A percentile compares a stretch with the other conserved stretches of the same genome.
These are phyloP conservation scores for Arachis stenosperma DNA, from an alignment of 306 rosid species.

Conservation along the genomic window DNA sequence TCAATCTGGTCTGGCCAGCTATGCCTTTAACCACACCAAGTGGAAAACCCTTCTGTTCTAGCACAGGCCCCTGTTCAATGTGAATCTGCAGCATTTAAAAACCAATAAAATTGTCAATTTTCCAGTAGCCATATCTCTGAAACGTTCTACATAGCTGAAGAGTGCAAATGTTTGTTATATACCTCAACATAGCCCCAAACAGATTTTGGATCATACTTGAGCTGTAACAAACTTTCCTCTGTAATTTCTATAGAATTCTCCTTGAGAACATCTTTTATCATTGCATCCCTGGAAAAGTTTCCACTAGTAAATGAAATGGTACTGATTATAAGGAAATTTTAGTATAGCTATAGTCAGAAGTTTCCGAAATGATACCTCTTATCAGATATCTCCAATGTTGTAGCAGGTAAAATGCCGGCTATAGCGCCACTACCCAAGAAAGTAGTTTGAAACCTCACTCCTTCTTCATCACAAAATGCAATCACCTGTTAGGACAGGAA, in stretches of 20 bases:
- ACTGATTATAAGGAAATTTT: conserved; percentile 9
- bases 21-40: conserved; percentile 93
- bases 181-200: conserved; percentile 97
- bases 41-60: conserved; percentile 83
- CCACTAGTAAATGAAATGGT: conserved; percentile 23
- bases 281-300: conserved; percentile 58
- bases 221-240: conserved; percentile 63
- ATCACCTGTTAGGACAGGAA: conserved; percentile 57
- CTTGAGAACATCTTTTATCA: conserved; percentile 65
- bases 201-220: conserved; percentile 82
- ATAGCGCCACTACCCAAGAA: conserved; percentile 92
- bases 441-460: conserved; percentile 94
- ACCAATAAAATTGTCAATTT: conserved; percentile 5
- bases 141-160: conserved; percentile 6
- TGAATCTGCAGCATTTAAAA: conserved; percentile 64
- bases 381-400: conserved; percentile 68
- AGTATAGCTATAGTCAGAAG: conserved; percentile 14
- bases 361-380: conserved; percentile 63
- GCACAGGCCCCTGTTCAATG: conserved; percentile 94
- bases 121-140: conserved; percentile 14
- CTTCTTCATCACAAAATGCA: conserved; percentile 97
- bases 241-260: conserved; percentile 63
- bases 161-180: conserved; percentile 28
- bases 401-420: conserved; percentile 77
- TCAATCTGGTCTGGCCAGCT: conserved; percentile 92